Base-by-base conservation (phyloP, 768 basidiomycete genomes). In the Jaapia argillacea region DNA sequence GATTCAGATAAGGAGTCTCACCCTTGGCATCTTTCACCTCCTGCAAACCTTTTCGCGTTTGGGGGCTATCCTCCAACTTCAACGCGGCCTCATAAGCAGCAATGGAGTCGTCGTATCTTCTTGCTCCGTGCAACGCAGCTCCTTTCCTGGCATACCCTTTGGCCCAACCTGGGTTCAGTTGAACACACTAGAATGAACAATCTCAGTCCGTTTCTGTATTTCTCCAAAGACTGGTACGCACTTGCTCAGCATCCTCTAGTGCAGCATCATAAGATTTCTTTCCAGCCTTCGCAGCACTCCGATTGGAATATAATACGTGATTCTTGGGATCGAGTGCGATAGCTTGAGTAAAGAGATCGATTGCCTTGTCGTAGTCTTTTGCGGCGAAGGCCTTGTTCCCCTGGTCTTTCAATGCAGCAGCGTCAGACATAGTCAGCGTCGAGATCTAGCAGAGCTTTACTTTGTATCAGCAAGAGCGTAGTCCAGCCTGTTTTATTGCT, bases 321-420 rank as follows among this genome's bases (percentile, higher is more conserved):
- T 94, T 94, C 27, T 67, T 69, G 2, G 83, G 69, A 63, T 96
- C 91, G 52, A 93, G 54, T 38, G 72, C 77, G 57, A 97, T 85
- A 16, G 87, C 93, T 55, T 89, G 73, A 3, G 77, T 71, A 63
- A 89, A 90, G 39, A 85, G 66, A 56, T 83, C 74, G 68, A 88
- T 86, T 5, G 93, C 92, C 54, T 73, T 79, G 67, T 88, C 81
- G 65, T 87, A 96, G 54, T 96, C 78, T 60, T 91, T 96, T 44
- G 88, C 88, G 28, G 85, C 72, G 65, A 97, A 97, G 18, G 93
- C 91, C 58, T 92, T 91, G 74, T 97, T 97, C 56, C 92, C 93
- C 57, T 79, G 79, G 57, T 89, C 86, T 69, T 97, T 97, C 51
- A 96, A 70, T 47, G 77, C 66, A 58, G 28, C 28, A 33, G 28